Evolutionary conservation across 2,329 filamentous ascomycete genomes (phyloP), one percentile per base, ranked within the genome.

Genomic region (Aspergillus ibericus): DNA sequence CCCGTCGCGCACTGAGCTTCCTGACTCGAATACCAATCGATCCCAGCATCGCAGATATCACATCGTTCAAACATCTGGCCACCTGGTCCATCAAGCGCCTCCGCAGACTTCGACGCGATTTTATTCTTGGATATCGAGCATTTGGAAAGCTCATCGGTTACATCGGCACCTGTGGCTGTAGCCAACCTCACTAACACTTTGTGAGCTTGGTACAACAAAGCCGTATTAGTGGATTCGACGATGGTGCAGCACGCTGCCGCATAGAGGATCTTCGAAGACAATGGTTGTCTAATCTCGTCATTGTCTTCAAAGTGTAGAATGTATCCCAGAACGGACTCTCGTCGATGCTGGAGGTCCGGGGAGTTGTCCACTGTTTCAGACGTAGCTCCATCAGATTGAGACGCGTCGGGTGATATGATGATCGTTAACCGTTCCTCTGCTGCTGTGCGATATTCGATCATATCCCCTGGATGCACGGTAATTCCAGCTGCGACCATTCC

Each of bases 401-500:
- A 32, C 10, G 63, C 29, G 10, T 61, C 59, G 18, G 67, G 64
- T 3, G 67, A 67, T 56, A 80, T 77, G 1, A 76, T 58, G 8
- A 83, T 63, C 0, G 68, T 75, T 1, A 73, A 69, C n/a, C 71
- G 70, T 54, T 83, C 78, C 25, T 81, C 77, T 3, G 78, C 75
- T 7, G 76, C 69, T 6, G 81, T 81, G 0, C 78, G 77, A 65
- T 86, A 86, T 59, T 86, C 82, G 13, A 85, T 73, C 73, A 83
- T 81, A 66, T 86, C 81, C 4, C 78, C 82, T 0, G 84, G 84
- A 66, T 87, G 83, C 27, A 83, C 64, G 2, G 80, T 82, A 48
- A 81, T 74, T 56, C 80, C 82, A 3, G 77, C 75, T 5, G 81
- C 83, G 13, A 80, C 68, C 22, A 79, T 77, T 29, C 80, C 79